phyloP scores from a whole-genome alignment of 2,329 filamentous ascomycete genomes.

The Colletotrichum tropicale region DNA sequence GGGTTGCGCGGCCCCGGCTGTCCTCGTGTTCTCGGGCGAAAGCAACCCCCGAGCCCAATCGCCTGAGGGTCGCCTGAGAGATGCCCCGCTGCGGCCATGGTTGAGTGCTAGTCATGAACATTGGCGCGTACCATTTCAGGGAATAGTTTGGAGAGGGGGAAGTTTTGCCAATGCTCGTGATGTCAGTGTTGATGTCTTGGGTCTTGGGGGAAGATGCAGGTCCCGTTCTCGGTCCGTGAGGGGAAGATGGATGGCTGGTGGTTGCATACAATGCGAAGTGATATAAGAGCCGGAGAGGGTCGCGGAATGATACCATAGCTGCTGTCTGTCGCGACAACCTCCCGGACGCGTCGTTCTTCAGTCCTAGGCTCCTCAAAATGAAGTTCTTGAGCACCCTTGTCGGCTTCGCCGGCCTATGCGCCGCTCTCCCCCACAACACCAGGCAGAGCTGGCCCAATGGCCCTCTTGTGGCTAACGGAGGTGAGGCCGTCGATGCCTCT shows the following conservation, averaged over 20 bases:
- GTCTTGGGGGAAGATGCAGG: neutral
- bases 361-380: slow-evolving; percentile 8
- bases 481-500: slow-evolving; percentile 46
- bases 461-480: slow-evolving; percentile 44
- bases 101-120: neutral
- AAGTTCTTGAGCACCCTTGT: slow-evolving; percentile 21
- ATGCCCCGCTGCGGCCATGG: slow-evolving; percentile 15
- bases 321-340: neutral
- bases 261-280: neutral
- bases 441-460: slow-evolving; percentile 42
- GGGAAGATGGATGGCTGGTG: neutral
- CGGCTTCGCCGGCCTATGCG: slow-evolving; percentile 17
- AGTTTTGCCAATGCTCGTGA: slow-evolving; percentile 10
- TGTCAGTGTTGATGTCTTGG: slow-evolving; percentile 5
- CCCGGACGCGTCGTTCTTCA: neutral
- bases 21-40: slow-evolving; percentile 6
- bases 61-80: neutral
- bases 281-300: neutral
- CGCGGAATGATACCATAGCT: neutral
- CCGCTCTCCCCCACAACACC: slow-evolving; percentile 1
- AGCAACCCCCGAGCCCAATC: neutral
- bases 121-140: neutral
- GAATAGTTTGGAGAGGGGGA: neutral
- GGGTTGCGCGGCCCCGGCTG: neutral
- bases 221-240: slow-evolving; percentile 4